Percentiles rank a stretch among this genome's conserved stretches.
These are phyloP conservation scores for Rosa persica DNA, from an alignment of 306 rosid species.

Conservation along the genomic window DNA sequence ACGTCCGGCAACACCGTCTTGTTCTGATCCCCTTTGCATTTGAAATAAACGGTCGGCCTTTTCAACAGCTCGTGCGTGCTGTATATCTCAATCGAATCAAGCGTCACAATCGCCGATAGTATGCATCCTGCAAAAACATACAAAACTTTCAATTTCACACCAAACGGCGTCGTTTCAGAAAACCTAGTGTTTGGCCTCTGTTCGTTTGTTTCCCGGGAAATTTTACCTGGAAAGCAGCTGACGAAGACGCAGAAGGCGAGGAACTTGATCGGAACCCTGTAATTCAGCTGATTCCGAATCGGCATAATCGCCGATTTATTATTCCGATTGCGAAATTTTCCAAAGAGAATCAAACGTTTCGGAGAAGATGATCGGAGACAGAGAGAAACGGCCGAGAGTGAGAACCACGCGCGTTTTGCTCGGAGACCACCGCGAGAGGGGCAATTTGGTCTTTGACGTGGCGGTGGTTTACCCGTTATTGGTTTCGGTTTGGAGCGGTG, in stretches of 20 bases:
- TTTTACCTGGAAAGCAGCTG: slow-evolving; percentile 51
- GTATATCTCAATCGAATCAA: slow-evolving; percentile 61
- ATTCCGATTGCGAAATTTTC: neutral
- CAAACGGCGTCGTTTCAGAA: neutral
- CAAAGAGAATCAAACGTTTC: neutral
- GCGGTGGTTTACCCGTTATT: neutral
- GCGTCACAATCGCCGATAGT: slow-evolving; percentile 58
- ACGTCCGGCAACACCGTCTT: slow-evolving; percentile 61
- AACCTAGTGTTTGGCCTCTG: neutral
- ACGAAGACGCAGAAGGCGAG: slow-evolving; percentile 36
- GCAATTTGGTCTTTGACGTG: slow-evolving; percentile 13
- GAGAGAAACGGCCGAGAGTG: slow-evolving; percentile 14
- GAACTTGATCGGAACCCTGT: slow-evolving; percentile 30
- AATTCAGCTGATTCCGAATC: slow-evolving; percentile 25
- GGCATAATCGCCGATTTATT: slow-evolving; percentile 45
- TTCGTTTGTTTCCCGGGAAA: neutral
- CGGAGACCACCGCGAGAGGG: slow-evolving; percentile 9
- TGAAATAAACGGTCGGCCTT: slow-evolving; percentile 68
- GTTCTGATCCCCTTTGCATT: slow-evolving; percentile 58
- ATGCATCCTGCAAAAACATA: slow-evolving; percentile 35
- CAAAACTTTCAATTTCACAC: neutral
- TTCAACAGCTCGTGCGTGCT: slow-evolving; percentile 61
- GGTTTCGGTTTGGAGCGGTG: neutral
- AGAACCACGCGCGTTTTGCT: neutral
- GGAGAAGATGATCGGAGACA: neutral